Evolutionary conservation across 2,329 filamentous ascomycete genomes (phyloP), one percentile per base, ranked within the genome.

Genomic region (Alternaria infectoria): DNA sequence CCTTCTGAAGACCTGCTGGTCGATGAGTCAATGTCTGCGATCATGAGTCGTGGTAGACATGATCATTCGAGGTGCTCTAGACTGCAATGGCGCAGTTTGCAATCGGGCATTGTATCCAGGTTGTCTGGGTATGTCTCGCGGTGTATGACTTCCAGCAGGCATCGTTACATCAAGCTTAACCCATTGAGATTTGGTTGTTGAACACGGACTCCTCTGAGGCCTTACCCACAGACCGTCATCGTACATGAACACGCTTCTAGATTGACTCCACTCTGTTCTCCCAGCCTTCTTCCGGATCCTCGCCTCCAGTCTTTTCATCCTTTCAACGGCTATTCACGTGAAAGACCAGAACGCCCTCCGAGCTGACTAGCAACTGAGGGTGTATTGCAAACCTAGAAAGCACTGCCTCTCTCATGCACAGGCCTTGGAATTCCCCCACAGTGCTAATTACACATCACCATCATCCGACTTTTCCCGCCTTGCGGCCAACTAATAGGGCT

Each of bases 161-260:
- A 52, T 40, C 28, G 32, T 52, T 40, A 23, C n/a, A 36, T 21
- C 6, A 21, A 17, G 11, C 49, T 52, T 15, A 36, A 36, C 5
- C 36, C 9, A 17, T 36, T 36, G 30, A 32, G 19, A 21, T 36
- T 21, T 52, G 17, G 30, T 52, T 13, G 49, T 12, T 52, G 30
- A 21, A 23, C 19, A 36, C 26, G 28, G 25, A 25, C 36, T 26
- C 49, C 21, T 28, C 26, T 25, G 26, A 30, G n/a, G 15, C 44
- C 57, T 46, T 50, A 54, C 40, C 57, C 40, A 54, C 47, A 59
- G n/a, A 23, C 30, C 21, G 57, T 32, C 57, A 59, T 59, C 25
- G 57, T 46, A 54, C 57, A 59, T 54, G 23, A 54, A 47, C 44
- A 50, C 21, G 28, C 49, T 54, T 54, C 49, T 54, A 47, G 49